A percentile compares a stretch with the other conserved stretches of the same genome.
phyloP scores from a whole-genome alignment of 1,284 basidiomycete species.

The Athelia sp. region DNA sequence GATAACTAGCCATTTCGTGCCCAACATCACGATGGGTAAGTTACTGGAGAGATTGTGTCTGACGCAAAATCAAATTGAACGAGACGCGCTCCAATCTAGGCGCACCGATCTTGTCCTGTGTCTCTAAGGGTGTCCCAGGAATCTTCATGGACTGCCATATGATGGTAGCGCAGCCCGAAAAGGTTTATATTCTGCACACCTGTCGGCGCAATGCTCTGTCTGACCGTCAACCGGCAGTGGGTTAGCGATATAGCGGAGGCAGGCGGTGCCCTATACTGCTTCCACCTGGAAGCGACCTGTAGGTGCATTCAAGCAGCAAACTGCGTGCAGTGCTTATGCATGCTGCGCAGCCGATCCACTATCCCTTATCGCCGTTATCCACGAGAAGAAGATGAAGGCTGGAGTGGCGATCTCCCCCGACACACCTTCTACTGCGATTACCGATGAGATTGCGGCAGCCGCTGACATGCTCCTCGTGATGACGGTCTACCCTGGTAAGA shows the following conservation, averaged over 20 bases:
- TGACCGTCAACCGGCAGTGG: conserved; percentile 59
- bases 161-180: conserved; percentile 96
- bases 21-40: conserved; percentile 94
- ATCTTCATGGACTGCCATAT: conserved; percentile 99
- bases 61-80: conserved; percentile 7
- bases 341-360: conserved; percentile 57
- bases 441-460: conserved; percentile 72
- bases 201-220: neutral
- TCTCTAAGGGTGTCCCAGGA: conserved; percentile 86
- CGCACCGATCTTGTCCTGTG: conserved; percentile 83
- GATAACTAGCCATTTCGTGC: conserved; percentile 84
- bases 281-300: conserved; percentile 97
- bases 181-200: conserved; percentile 40
- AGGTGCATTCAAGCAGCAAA: conserved; percentile 23
- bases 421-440: conserved; percentile 82
- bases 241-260: conserved; percentile 94
- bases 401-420: conserved; percentile 94
- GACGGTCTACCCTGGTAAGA: conserved; percentile 87
- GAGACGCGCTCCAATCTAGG: conserved; percentile 42
- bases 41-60: conserved; percentile 8
- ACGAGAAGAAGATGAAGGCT: conserved; percentile 77
- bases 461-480: conserved; percentile 96
- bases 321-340: conserved; percentile 1
- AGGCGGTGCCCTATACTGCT: conserved; percentile 93
- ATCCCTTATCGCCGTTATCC: conserved; percentile 74